These are phyloP conservation scores for Leccinum griseonigrum DNA, from an alignment of 1,284 basidiomycete species.

Conservation along the genomic window DNA sequence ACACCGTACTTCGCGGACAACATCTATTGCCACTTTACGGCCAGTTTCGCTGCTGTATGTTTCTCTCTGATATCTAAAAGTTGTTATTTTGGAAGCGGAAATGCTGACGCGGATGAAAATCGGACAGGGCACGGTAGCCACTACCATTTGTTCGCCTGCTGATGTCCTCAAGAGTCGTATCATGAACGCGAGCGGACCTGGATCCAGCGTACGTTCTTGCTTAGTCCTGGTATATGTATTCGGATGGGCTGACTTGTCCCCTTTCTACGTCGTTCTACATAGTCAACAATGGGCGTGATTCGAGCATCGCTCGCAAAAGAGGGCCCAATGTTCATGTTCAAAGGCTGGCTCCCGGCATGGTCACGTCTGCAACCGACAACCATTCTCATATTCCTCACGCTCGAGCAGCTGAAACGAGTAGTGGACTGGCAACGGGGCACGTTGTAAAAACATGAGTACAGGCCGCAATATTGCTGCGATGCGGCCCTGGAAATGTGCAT, in stretches of 20 bases:
- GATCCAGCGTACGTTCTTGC: slow-evolving; percentile 54
- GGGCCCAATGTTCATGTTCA: slow-evolving; percentile 90
- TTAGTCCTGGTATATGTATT: no score
- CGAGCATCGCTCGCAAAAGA: slow-evolving; percentile 71
- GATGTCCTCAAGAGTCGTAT: slow-evolving; percentile 90
- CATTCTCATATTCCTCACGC: slow-evolving; percentile 79
- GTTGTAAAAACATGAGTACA: slow-evolving; percentile 6
- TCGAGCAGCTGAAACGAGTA: slow-evolving; percentile 41
- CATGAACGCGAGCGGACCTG: slow-evolving; percentile 86
- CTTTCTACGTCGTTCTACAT: not conserved
- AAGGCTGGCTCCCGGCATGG: slow-evolving; percentile 87
- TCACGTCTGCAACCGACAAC: slow-evolving; percentile 82
- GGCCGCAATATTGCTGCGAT: no score
- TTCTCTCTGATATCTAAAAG: not conserved
- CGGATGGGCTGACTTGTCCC: not conserved
- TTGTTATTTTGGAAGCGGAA: no score
- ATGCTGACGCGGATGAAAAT: not conserved
- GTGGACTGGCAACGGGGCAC: slow-evolving; percentile 25
- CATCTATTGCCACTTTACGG: slow-evolving; percentile 78
- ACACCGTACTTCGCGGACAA: slow-evolving; percentile 76
- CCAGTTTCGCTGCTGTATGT: slow-evolving; percentile 79
- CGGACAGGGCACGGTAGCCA: slow-evolving; percentile 83
- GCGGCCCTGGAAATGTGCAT: no score
- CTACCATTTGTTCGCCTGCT: slow-evolving; percentile 89
- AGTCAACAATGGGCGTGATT: slow-evolving; percentile 76